Percentiles rank a stretch among this genome's conserved stretches.
phyloP scores from a whole-genome alignment of 805 yeast species.

The Blastobotrys chiropterorum region DNA sequence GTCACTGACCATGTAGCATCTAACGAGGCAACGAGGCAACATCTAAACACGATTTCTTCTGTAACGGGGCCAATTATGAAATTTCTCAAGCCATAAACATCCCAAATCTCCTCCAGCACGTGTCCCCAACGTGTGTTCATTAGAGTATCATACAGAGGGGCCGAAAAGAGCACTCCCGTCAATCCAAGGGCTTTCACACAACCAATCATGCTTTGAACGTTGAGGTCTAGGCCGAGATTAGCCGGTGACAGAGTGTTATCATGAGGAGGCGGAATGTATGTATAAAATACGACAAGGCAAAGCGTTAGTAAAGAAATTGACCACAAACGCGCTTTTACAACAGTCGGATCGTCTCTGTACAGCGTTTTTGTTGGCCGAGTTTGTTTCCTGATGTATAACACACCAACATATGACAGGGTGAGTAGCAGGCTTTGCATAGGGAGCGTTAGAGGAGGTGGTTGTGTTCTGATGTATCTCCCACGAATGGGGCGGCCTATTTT shows the following conservation, averaged over 20 bases:
- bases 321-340: constrained; percentile 25
- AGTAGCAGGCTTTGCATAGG: constrained; percentile 5
- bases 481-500: background rate
- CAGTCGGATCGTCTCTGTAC: constrained; percentile 19
- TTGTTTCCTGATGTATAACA: constrained; percentile 15
- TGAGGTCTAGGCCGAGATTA: constrained; percentile 2
- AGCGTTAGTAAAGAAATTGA: constrained; percentile 23
- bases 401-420: constrained; percentile 22
- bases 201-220: background rate
- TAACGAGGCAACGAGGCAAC: constrained; percentile 33
- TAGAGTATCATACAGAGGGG: background rate
- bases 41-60: constrained; percentile 68
- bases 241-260: background rate
- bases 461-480: background rate
- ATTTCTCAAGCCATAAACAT: constrained; percentile 46
- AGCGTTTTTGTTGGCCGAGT: constrained; percentile 21
- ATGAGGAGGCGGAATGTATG: background rate
- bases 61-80: constrained; percentile 67
- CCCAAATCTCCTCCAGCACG: constrained; percentile 21
- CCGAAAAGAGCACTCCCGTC: constrained; percentile 1
- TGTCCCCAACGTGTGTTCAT: constrained; percentile 5
- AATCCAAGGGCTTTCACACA: constrained; percentile 1
- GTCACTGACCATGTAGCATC: constrained; percentile 13
- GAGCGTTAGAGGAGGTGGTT: background rate
- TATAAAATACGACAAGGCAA: background rate